phyloP scores from a whole-genome alignment of 345 rosid species.

The Atalantia buxifolia region DNA sequence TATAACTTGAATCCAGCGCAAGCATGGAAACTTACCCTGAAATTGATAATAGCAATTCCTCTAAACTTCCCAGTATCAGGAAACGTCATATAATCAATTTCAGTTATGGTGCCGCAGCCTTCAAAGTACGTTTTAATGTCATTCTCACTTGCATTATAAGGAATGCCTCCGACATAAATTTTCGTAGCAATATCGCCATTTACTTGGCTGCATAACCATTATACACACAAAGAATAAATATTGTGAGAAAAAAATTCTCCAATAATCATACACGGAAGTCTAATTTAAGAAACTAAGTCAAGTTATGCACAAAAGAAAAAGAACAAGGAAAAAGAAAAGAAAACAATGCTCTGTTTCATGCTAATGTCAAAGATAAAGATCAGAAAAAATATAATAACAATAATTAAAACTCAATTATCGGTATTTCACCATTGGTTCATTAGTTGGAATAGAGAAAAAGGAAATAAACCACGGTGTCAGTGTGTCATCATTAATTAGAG shows the following conservation, averaged over 20 bases:
- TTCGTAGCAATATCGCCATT: constrained; percentile 46
- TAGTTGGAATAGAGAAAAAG: neutral
- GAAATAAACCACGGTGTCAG: too few relatives aligned
- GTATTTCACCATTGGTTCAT: neutral
- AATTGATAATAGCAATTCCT: constrained; percentile 79
- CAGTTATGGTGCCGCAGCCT: constrained; percentile 73
- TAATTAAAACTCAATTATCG: neutral
- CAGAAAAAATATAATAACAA: too few relatives aligned
- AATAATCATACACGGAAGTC: neutral
- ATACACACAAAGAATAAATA: neutral
- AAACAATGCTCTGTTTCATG: neutral
- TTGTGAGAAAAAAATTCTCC: neutral
- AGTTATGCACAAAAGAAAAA: neutral
- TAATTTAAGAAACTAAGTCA: neutral
- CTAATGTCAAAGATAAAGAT: neutral
- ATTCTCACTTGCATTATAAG: constrained; percentile 75
- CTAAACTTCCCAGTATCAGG: constrained; percentile 85
- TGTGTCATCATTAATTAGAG: too few relatives aligned
- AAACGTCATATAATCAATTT: constrained; percentile 78
- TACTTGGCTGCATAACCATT: constrained; percentile 45
- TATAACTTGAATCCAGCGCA: neutral
- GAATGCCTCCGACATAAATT: constrained; percentile 91
- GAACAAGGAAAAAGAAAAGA: too few relatives aligned
- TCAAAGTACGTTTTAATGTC: constrained; percentile 83
- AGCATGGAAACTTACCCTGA: constrained; percentile 45